Base-by-base conservation (phyloP, 2,329 filamentous ascomycete genomes). In the Lecanicillium sp. region DNA sequence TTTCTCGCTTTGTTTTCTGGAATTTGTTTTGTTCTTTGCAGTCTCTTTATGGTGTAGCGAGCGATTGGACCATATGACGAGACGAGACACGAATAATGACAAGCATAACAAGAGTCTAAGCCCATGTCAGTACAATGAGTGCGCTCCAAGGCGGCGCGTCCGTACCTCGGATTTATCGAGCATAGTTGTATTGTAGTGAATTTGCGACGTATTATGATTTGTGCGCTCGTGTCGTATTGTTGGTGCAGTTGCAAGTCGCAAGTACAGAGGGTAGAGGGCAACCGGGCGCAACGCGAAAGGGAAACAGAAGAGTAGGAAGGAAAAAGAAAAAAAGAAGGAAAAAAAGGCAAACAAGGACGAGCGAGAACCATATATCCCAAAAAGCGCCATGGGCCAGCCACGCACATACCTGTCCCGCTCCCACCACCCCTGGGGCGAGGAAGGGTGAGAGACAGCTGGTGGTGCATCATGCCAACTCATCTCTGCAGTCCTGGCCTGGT, bases 21-120 rank as follows among this genome's bases (percentile, higher is more conserved):
- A 17, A 2, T 26, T 49, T 40, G 24, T 44, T 24, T 44, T 44
- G 41, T 33, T 48, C 29, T 26, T 36, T 23, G 38, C 17, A 30
- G 39, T 49, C 46, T 43, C 33, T 32, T 29, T 43, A 43, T 49
- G 46, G 46, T 30, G 27, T 33, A 27, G 47, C 35, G 33, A 38
- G 47, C 47, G 33, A 44, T 39, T 44, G 19, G 41, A 33, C 35
- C 40, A 32, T 49, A 40, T 39, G 23, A 33, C 20, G 47, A 44
- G 42, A 50, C 37, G 48, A 50, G 48, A 50, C 24, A 50, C 29
- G 48, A 50, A 42, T 50, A 50, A 50, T 41, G 48, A 50, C 24
- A 23, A 32, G 47, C 47, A 36, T 40, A 15, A 39, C 21, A 12
- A 26, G 27, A 39, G 47, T 29, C 30, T 27, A 4, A 10, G 29